phyloP scores from a whole-genome alignment of 805 yeast species.

The Pichia nakasei region DNA sequence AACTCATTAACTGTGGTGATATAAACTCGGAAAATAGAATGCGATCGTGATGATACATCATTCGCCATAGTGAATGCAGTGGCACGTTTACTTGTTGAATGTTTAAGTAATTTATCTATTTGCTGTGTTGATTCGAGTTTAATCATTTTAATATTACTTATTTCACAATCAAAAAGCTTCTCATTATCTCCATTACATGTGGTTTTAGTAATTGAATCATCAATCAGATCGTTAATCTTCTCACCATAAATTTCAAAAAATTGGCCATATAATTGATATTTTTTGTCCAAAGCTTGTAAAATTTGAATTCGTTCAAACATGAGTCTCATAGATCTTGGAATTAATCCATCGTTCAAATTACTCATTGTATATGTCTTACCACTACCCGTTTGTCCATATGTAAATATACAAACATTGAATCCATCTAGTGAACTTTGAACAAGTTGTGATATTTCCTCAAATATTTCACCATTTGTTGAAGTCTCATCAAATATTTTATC shows the following conservation, averaged over 20 bases:
- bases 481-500: constrained; percentile 64
- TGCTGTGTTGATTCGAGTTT: constrained; percentile 34
- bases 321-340: constrained; percentile 63
- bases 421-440: constrained; percentile 87
- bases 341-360: constrained; percentile 60
- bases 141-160: constrained; percentile 51
- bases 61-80: constrained; percentile 80
- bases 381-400: constrained; percentile 95
- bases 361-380: constrained; percentile 95
- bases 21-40: constrained; percentile 64
- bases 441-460: constrained; percentile 77
- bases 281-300: constrained; percentile 49
- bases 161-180: constrained; percentile 14
- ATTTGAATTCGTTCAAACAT: constrained; percentile 51
- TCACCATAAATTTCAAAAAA: constrained; percentile 90
- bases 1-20: constrained; percentile 23
- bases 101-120: constrained; percentile 41
- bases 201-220: constrained; percentile 37
- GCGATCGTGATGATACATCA: constrained; percentile 85
- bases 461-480: constrained; percentile 53
- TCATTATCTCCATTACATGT: constrained; percentile 50
- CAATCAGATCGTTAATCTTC: constrained; percentile 58
- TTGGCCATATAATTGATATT: constrained; percentile 55
- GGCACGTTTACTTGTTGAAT: constrained; percentile 54
- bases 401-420: constrained; percentile 83